phyloP scores from a whole-genome alignment of 441 rosid genomes.

The Lepidium campestre region DNA sequence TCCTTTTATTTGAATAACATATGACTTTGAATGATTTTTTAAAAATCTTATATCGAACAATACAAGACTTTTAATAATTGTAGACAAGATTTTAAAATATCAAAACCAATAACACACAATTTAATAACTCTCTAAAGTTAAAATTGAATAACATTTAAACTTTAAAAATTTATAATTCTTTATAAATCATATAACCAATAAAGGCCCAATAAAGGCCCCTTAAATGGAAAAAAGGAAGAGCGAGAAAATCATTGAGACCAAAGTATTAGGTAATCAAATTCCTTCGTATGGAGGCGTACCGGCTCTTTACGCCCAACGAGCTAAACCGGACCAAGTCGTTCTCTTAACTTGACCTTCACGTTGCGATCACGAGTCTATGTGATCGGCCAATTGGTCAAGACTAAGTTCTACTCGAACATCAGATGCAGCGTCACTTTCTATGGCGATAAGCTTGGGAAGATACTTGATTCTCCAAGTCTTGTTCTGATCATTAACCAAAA shows the following conservation, averaged over 20 bases:
- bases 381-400: slow-evolving; percentile 56
- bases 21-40: too few species aligned
- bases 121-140: too few species aligned
- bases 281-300: slow-evolving; percentile 76
- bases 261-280: slow-evolving; percentile 54
- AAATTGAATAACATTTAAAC: too few species aligned
- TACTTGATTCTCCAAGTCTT: slow-evolving; percentile 42
- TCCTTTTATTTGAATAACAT: too few species aligned
- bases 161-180: too few species aligned
- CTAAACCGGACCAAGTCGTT: slow-evolving; percentile 33
- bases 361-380: slow-evolving; percentile 68
- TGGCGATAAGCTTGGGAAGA: slow-evolving; percentile 55
- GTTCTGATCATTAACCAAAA: slow-evolving; percentile 34
- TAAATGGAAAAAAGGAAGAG: slow-evolving; percentile 75
- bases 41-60: too few species aligned
- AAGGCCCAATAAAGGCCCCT: too few species aligned
- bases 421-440: slow-evolving; percentile 50
- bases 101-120: too few species aligned
- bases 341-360: slow-evolving; percentile 61
- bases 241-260: slow-evolving; percentile 34
- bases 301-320: slow-evolving; percentile 30
- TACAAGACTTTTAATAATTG: too few species aligned
- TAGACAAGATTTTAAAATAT: too few species aligned
- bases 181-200: too few species aligned
- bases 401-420: slow-evolving; percentile 42